phyloP scores from a whole-genome alignment of 2,329 filamentous ascomycete genomes.

The Periglandula ipomoeae region DNA sequence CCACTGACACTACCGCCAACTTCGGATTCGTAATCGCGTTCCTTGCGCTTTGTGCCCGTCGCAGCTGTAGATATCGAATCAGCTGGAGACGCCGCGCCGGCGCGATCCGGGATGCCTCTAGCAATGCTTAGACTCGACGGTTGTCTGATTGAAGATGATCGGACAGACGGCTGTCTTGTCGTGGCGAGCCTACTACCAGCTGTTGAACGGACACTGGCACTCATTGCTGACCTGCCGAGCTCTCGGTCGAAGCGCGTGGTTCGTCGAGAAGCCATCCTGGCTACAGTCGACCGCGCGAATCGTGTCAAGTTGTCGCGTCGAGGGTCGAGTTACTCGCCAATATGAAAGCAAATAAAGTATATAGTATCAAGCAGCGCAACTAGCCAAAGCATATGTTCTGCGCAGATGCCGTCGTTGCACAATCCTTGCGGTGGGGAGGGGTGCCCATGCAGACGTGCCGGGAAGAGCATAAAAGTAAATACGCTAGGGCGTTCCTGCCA shows the following conservation, averaged over 20 bases:
- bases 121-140: constrained; percentile 1
- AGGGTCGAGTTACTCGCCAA: neutral
- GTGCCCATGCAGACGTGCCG: neutral
- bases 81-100: constrained; percentile 43
- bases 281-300: neutral
- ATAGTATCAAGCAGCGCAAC: neutral
- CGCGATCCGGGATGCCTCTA: constrained; percentile 6
- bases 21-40: constrained; percentile 70
- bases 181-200: constrained; percentile 4
- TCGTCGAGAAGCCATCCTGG: constrained; percentile 10
- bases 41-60: constrained; percentile 69
- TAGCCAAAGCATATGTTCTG: neutral
- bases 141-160: constrained; percentile 6
- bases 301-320: neutral
- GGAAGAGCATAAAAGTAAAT: constrained; percentile 2
- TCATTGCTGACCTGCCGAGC: constrained; percentile 7
- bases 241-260: constrained; percentile 10
- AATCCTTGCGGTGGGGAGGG: constrained; percentile 5
- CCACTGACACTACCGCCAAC: constrained; percentile 4
- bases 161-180: constrained; percentile 1
- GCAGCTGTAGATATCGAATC: constrained; percentile 48
- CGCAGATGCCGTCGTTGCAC: neutral
- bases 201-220: neutral
- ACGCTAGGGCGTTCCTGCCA: neutral
- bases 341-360: neutral